Percentiles rank a stretch among this genome's conserved stretches.
Conservation (phyloP, 192 early-diverging fungal genomes). For the Coemansia sp. region DNA sequence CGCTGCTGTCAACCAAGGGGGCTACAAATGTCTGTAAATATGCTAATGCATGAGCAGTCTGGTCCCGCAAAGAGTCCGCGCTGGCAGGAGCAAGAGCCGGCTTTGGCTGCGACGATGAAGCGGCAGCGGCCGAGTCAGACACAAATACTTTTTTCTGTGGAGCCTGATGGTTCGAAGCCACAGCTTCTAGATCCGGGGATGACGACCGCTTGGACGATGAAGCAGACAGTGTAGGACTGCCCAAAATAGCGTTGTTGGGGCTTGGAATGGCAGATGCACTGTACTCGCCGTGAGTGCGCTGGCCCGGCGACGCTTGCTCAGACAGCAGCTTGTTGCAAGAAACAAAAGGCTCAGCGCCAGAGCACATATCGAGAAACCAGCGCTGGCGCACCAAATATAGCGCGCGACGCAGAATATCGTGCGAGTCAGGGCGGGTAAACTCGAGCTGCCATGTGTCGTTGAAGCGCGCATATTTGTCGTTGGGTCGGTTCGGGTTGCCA, state of each 20-base stretch:
- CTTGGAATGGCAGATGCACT: constrained; percentile 49
- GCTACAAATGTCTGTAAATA: constrained; percentile 75
- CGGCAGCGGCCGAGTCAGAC: background rate
- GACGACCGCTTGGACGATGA: constrained; percentile 10
- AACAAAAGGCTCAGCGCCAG: constrained; percentile 11
- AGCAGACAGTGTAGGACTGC: constrained; percentile 8
- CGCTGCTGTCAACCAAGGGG: constrained; percentile 65
- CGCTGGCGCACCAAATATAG: constrained; percentile 78
- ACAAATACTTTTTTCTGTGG: constrained; percentile 6
- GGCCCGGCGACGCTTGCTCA: background rate
- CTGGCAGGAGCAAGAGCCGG: background rate
- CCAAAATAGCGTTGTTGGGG: constrained; percentile 27
- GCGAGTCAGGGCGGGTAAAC: constrained; percentile 53
- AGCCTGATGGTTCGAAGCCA: constrained; percentile 6
- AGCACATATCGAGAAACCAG: constrained; percentile 78
- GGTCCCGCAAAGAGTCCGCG: background rate
- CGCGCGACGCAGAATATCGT: constrained; percentile 68
- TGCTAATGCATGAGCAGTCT: constrained; percentile 60
- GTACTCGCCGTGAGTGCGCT: constrained; percentile 10
- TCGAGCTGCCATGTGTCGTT: constrained; percentile 49
- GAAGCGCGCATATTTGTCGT: constrained; percentile 45
- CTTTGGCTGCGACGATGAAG: background rate
- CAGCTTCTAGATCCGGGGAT: background rate
- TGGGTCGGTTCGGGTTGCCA: constrained; percentile 70
- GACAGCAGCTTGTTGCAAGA: background rate